Conservation (phyloP, 805 yeast species). For the Yarrowia sp. region DNA sequence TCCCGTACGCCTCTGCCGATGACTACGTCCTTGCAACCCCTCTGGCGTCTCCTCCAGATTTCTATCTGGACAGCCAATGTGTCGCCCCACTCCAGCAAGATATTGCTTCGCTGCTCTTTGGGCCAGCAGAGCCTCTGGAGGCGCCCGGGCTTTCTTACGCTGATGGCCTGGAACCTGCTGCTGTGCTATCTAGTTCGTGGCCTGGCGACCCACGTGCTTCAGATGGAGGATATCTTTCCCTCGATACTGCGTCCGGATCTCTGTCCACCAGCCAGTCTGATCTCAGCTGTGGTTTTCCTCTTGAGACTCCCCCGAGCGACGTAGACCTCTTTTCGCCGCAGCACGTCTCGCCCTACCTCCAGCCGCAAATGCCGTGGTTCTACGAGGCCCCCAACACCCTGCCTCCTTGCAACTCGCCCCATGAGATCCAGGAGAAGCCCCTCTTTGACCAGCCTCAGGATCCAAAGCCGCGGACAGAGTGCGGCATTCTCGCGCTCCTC, state of each 20-base stretch:
- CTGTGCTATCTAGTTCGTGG: conserved; percentile 2
- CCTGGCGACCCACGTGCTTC: background rate
- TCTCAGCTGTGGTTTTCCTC: background rate
- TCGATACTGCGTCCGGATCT: background rate
- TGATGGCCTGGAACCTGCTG: background rate
- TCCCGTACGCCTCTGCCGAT: too few species aligned
- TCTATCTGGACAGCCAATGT: background rate
- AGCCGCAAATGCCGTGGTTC: background rate
- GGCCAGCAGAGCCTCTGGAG: background rate
- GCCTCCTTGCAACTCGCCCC: too few species aligned
- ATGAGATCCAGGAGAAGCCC: too few species aligned
- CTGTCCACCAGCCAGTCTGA: conserved; percentile 1
- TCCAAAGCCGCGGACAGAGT: too few species aligned
- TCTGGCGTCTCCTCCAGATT: conserved; percentile 11
- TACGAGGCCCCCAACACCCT: too few species aligned
- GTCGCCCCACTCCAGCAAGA: background rate
- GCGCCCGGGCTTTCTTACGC: background rate
- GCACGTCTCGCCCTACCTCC: background rate
- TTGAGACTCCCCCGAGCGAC: conserved; percentile 9
- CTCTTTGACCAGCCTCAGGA: too few species aligned
- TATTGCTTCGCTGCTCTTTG: background rate
- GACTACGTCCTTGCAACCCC: background rate
- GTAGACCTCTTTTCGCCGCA: too few species aligned
- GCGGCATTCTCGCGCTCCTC: too few species aligned
- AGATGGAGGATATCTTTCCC: background rate